Conservation (phyloP, 306 rosid genomes). For the Prunus fruticosa region DNA sequence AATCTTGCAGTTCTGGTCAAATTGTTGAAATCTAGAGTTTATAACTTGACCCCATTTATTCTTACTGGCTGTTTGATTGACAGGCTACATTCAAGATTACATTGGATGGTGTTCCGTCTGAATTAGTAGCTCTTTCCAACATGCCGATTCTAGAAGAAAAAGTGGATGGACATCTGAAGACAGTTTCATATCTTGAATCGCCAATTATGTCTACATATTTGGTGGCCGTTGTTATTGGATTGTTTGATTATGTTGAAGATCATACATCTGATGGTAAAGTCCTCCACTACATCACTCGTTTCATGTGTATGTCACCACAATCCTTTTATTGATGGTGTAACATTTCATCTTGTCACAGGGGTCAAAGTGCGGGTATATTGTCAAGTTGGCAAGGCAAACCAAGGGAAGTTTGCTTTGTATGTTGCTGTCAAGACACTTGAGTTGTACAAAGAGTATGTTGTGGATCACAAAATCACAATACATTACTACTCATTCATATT, state of each 20-base stretch:
- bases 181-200: conserved; percentile 71
- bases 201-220: conserved; percentile 93
- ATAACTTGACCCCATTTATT: neutral
- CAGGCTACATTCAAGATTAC: conserved; percentile 94
- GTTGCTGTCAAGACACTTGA: conserved; percentile 81
- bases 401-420: conserved; percentile 82
- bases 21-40: neutral
- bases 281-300: conserved; percentile 5
- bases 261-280: conserved; percentile 76
- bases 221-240: conserved; percentile 88
- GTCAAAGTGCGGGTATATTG: conserved; percentile 87
- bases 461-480: neutral
- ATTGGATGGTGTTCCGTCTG: conserved; percentile 79
- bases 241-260: conserved; percentile 90
- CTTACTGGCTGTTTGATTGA: conserved; percentile 22
- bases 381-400: conserved; percentile 84
- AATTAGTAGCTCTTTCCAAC: conserved; percentile 83
- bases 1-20: neutral
- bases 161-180: conserved; percentile 55
- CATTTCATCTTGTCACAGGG: conserved; percentile 47
- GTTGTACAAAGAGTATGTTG: conserved; percentile 66
- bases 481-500: conserved; percentile 9
- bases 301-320: conserved; percentile 4
- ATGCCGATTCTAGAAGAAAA: conserved; percentile 84
- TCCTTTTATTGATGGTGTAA: conserved; percentile 12